phyloP scores from a whole-genome alignment of 2,329 filamentous ascomycete species.

The Xylaria sp. region DNA sequence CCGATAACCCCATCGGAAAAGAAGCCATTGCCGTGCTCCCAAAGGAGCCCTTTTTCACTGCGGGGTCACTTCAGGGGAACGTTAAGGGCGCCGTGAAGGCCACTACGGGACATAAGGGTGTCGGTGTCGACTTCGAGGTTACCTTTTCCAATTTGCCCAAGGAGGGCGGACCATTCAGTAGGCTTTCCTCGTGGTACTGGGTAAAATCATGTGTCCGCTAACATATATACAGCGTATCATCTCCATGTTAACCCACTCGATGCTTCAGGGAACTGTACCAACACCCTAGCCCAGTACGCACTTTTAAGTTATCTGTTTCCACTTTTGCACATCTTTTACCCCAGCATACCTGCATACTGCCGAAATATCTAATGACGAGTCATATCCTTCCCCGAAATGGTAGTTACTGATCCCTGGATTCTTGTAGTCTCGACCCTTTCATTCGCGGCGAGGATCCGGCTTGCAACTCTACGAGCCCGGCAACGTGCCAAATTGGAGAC shows the following conservation, averaged over 20 bases:
- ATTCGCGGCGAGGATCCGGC: constrained; percentile 68
- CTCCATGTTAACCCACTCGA: constrained; percentile 75
- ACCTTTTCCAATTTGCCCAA: constrained; percentile 69
- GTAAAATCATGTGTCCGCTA: constrained; percentile 22
- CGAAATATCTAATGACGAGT: neutral
- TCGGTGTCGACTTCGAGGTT: constrained; percentile 66
- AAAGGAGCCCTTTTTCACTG: constrained; percentile 61
- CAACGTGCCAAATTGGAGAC: constrained; percentile 81
- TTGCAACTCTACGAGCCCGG: constrained; percentile 67
- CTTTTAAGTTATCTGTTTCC: constrained; percentile 10
- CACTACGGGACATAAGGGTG: constrained; percentile 58
- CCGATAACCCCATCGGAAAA: constrained; percentile 65
- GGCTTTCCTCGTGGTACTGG: constrained; percentile 45
- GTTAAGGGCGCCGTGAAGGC: constrained; percentile 65
- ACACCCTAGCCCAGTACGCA: constrained; percentile 66
- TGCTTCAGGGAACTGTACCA: constrained; percentile 75
- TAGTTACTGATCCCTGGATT: constrained; percentile 18
- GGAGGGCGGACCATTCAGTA: constrained; percentile 69
- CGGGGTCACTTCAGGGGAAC: constrained; percentile 61
- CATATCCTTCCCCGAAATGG: constrained; percentile 5
- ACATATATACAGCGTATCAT: constrained; percentile 70
- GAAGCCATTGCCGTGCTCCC: constrained; percentile 68
- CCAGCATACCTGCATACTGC: constrained; percentile 6
- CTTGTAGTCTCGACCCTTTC: constrained; percentile 70
- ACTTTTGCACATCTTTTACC: neutral